Evolutionary conservation across 1,284 basidiomycete genomes (phyloP), one percentile per base, ranked within the genome.

Genomic region (Omphalotus olearius): DNA sequence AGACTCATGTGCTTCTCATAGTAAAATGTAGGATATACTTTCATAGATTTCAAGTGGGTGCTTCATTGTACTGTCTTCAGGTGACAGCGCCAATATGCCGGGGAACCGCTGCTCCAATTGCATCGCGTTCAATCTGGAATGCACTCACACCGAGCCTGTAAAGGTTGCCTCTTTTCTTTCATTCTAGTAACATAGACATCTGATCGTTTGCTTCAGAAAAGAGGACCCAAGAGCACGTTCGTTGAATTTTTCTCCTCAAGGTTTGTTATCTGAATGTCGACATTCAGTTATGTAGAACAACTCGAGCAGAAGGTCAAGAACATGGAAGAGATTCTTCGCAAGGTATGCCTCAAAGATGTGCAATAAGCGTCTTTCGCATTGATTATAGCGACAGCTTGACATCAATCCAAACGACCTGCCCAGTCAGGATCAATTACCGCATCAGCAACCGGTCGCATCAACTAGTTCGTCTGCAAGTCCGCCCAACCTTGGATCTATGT

Each of bases 21-120:
- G 67, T 65, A 36, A 66, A 66, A 64, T 69, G 68, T 69, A 58
- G 37, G 60, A 17, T 26, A 6, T 51, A 11, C 26, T 11, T 23
- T 26, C 2, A 28, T n/a, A 17, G 5, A 38, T 7, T n/a, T 23
- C n/a, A 33, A 11, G 14, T 10, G 6, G 9, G 1, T 35, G 35
- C n/a, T 25, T 45, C 10, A 46, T 13, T 28, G 33, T 33, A 39
- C 18, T 41, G 33, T 23, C 23, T 42, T 16, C 56, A 78, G 77
- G 79, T 55, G 75, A 80, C 60, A 78, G 76, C 49, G 71, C 72
- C 17, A 69, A 70, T 54, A 80, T 76, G 74, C 75, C 76, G 10
- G 70, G 71, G 42, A 79, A 77, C 53, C 69, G 67, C 33, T 90
- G 88, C 63, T 80, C 85, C 1, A 86, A 85, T 63, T 90, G 87